Evolutionary conservation across 1,284 basidiomycete genomes (phyloP), one percentile per base, ranked within the genome.

Genomic region (Cryptococcus sp.): DNA sequence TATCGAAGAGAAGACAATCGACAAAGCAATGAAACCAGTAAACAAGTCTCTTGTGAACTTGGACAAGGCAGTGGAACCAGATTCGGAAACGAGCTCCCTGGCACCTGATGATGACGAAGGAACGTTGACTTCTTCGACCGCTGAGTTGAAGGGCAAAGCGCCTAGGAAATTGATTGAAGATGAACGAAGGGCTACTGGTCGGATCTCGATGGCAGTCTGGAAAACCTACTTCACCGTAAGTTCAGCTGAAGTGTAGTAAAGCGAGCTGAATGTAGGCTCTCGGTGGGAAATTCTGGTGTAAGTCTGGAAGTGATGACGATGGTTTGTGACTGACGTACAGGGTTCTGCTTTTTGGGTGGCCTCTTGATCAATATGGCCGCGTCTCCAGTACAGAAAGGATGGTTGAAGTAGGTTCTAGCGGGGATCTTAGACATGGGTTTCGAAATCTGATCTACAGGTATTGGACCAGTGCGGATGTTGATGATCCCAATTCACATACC

Each of bases 141-240:
- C 60, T 10, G 69, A 62, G 7, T 46, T 73, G 3, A 62, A 66
- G 48, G 36, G 48, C 40, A 89, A 28, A 28, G 70, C 81, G 1
- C 86, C 88, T 0, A 79, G 89, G 46, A 94, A 92, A 73, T 79
- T 96, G 19, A 79, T 96, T 31, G 91, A 94, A 68, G 92, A 96
- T 64, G 92, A 96, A 73, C 84, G 84, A 57, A 81, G 90, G 7
- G 91, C 89, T 0, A 84, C 58, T n/a, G 92, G 92, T 1, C 82
- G 85, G 37, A 90, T 96, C 50, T 76, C 82, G 45, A 79, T 78
- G 55, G 81, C 84, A 40, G 85, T 96, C 18, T 97, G 92, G 92
- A 71, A 77, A 56, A 81, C 83, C 0, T 96, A 94, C 69, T 76
- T 94, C 65, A 74, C 74, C 48, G 86, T 87, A 0, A 85, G 53